These are phyloP conservation scores for Leccinum aurantiacum DNA, from an alignment of 768 basidiomycete species.

Conservation along the genomic window DNA sequence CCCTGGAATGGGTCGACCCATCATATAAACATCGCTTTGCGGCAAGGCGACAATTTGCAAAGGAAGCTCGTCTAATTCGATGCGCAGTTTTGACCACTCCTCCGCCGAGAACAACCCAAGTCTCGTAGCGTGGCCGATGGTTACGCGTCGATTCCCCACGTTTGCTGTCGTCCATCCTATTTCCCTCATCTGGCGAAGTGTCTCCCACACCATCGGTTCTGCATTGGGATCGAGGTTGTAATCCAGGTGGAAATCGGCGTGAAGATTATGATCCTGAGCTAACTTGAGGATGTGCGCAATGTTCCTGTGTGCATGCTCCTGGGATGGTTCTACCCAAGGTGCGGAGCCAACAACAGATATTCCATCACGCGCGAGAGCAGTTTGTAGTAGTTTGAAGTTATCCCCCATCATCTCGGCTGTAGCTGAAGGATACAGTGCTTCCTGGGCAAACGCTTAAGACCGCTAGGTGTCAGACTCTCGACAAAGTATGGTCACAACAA, in stretches of 20 bases:
- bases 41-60: slow-evolving; percentile 57
- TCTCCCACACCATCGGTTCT: slow-evolving; percentile 56
- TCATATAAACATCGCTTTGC: slow-evolving; percentile 69
- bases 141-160: slow-evolving; percentile 40
- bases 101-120: slow-evolving; percentile 48
- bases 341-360: slow-evolving; percentile 62
- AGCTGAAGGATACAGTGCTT: slow-evolving; percentile 47
- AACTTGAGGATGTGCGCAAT: slow-evolving; percentile 52
- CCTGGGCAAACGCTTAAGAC: slow-evolving; percentile 57
- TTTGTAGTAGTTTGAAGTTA: slow-evolving; percentile 46
- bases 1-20: slow-evolving; percentile 41
- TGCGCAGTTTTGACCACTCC: slow-evolving; percentile 47
- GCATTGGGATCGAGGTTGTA: slow-evolving; percentile 55
- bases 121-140: slow-evolving; percentile 62
- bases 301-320: slow-evolving; percentile 49
- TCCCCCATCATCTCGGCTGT: slow-evolving; percentile 38
- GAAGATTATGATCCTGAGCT: slow-evolving; percentile 36
- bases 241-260: slow-evolving; percentile 68
- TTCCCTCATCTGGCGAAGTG: slow-evolving; percentile 43
- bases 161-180: slow-evolving; percentile 27
- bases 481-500: background rate
- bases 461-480: background rate
- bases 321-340: slow-evolving; percentile 59
- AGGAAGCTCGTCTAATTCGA: slow-evolving; percentile 40
- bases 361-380: slow-evolving; percentile 40